These are phyloP conservation scores for Citrus sinensis DNA, from an alignment of 345 rosid species.

Conservation along the genomic window DVS_A1.0 CM039168.1:30134001-30134500, in stretches of 20 bases:
- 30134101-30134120: slow-evolving; percentile 99
- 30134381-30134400: slow-evolving; percentile 21
- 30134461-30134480: slow-evolving; percentile 74
- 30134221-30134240: slow-evolving; percentile 95
- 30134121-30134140: slow-evolving; percentile 89
- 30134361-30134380: slow-evolving; percentile 40
- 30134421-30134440: slow-evolving; percentile 47
- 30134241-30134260: slow-evolving; percentile 80
- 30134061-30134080: no score
- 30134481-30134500: slow-evolving; percentile 64
- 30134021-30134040: no score
- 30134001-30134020: no score
- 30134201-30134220: slow-evolving; percentile 87
- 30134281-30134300: not conserved
- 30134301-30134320: slow-evolving; percentile 20
- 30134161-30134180: slow-evolving; percentile 93
- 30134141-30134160: slow-evolving; percentile 79
- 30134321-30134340: slow-evolving; percentile 26
- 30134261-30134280: slow-evolving; percentile 41
- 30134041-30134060: no score
- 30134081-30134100: slow-evolving; percentile 90
- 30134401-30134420: slow-evolving; percentile 29
- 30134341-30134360: slow-evolving; percentile 22
- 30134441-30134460: slow-evolving; percentile 82
- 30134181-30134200: slow-evolving; percentile 97